Base-by-base conservation (phyloP, 805 yeast genomes). In the Sungouiozyma ichnusensis region DNA sequence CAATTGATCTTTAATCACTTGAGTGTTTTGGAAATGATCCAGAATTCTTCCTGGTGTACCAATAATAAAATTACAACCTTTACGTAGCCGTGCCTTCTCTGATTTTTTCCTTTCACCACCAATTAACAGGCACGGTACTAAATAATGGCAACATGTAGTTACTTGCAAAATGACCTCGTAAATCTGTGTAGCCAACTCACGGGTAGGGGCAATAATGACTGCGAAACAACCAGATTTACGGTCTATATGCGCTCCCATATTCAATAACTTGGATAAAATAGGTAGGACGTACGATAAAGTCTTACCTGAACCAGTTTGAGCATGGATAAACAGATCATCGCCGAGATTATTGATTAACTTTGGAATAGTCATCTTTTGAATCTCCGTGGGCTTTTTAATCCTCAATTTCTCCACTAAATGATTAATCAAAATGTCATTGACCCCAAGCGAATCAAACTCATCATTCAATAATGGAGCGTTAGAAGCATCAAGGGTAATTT, bases 221-320 rank as follows among this genome's bases (percentile, higher is more conserved):
- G 96, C 97, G 65, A 86, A 88, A 11, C 92, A 67, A 4, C 99
- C 99, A 13, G 85, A 73, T 14, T 74, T 71, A 51, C 97, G 73
- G 36, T 54, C 62, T 3, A 71, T 57, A 31, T 60, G 65, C 7
- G 64, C 64, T 32, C 66, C 57, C 52, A 76, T 76, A 20, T 69
- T 63, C 76, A 86, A 75, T 35, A 92, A 68, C 45, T 77, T 73
- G 48, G 84, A 78, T 48, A 90, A 62, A 16, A 94, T 79, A 1
- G 98, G 99, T 33, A 94, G 65, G 3, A 81, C 67, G 58, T 84
- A 94, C 0, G 97, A 80, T 43, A 92, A 64, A 0, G 99, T 92
- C 62, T 92, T 92, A 62, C 99, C 99, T 0, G 97, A 88, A 41
- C 99, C 99, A 0, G 99, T 92, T 63, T 94, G 97, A 0, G 99